These are phyloP conservation scores for Oryza rufipogon DNA, from an alignment of 176 grass and related monocot genomes.

Conservation along the genomic window DNA sequence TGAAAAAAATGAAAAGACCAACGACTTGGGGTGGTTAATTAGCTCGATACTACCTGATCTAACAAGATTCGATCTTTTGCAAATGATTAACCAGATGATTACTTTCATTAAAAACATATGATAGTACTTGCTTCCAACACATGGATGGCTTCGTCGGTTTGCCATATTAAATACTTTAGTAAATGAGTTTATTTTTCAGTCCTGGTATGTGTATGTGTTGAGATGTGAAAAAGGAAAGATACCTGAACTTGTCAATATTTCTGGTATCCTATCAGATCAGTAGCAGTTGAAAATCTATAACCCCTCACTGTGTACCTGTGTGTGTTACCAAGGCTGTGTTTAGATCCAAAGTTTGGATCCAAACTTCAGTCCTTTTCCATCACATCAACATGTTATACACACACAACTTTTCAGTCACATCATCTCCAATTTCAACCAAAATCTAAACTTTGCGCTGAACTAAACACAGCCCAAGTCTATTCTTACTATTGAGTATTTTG, in stretches of 20 bases:
- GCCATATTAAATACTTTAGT: neutral
- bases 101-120: too few species aligned
- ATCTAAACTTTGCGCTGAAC: too few species aligned
- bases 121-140: neutral
- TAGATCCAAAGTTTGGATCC: too few species aligned
- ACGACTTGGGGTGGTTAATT: neutral
- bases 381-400: too few species aligned
- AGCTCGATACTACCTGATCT: neutral
- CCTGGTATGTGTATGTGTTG: neutral
- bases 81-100: neutral
- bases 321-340: neutral
- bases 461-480: neutral
- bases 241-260: too few species aligned
- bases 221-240: neutral
- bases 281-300: neutral
- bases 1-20: slow-evolving; percentile 21
- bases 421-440: too few species aligned
- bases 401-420: too few species aligned
- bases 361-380: too few species aligned
- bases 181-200: neutral
- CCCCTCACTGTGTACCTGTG: neutral
- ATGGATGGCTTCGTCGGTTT: neutral
- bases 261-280: neutral
- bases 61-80: neutral
- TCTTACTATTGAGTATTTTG: neutral